Evolutionary conservation across 1,284 basidiomycete genomes (phyloP), one percentile per base, ranked within the genome.

Genomic region (Exobasidium rhododendri): DNA sequence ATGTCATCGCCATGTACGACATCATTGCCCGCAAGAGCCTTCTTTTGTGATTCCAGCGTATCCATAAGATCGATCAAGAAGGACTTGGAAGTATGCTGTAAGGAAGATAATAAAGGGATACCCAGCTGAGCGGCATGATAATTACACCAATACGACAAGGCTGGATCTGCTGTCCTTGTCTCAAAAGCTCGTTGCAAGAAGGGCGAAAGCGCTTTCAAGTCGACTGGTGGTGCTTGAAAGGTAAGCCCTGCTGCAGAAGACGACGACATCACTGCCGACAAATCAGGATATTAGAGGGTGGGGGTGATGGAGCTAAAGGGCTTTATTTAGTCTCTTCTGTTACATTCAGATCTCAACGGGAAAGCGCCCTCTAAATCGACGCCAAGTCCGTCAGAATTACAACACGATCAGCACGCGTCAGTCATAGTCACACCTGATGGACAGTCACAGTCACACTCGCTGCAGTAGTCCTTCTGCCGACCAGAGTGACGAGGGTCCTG

Each of bases 91-190:
- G 85, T 72, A 0, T 65, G 44, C 46, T n/a, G 32, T 3, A 58
- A 28, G 30, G 57, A 30, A 51, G 22, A 29, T 11, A 52, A 30
- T 46, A 20, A 22, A 79, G 80, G 83, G 73, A 97, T 89, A 55
- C 92, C 93, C 45, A 89, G 82, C 80, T 96, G 90, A 0, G 91
- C 90, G 49, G 92, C 94, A 80, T 92, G 88, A 83, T 93, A 97
- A 56, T 72, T 82, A 91, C 93, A 94, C 94, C 94, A 97, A 80
- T 97, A 97, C 1, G 91, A 85, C 68, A 97, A 87, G 56, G 93
- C 83, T 2, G 91, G 89, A 70, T 97, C 92, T 62, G 88, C 87
- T 14, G 83, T 82, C 56, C 85, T 85, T 64, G 96, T 84, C 80
- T 97, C 94, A 56, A 90, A 87, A 0, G 93, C 90, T 54, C 94